Evolutionary conservation across 2,329 filamentous ascomycete species (phyloP).

Genomic region (Talaromyces verruculosus): DNA sequence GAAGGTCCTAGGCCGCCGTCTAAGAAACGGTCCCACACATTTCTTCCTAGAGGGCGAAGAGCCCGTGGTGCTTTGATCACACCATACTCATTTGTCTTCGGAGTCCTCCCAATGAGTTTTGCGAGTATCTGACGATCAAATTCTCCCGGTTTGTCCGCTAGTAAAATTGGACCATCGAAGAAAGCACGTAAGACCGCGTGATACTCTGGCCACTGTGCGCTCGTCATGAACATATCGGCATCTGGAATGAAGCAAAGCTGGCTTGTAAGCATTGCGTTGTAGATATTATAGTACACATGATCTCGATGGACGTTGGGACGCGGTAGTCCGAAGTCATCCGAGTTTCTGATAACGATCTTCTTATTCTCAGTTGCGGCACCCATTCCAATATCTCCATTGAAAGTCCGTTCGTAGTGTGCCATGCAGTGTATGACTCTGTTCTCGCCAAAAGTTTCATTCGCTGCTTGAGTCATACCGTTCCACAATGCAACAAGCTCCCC

Average conservation of each 20-base stretch:
- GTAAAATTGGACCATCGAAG: neutral
- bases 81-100: too few species aligned
- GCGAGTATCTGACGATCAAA: too few species aligned
- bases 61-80: too few species aligned
- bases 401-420: slow-evolving; percentile 10
- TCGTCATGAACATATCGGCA: slow-evolving; percentile 12
- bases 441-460: neutral
- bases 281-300: slow-evolving; percentile 4
- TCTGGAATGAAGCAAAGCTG: neutral
- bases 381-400: slow-evolving; percentile 11
- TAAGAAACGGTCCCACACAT: slow-evolving; percentile 1
- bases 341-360: neutral
- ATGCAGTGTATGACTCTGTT: slow-evolving; percentile 10
- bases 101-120: too few species aligned
- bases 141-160: slow-evolving; percentile 1
- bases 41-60: neutral
- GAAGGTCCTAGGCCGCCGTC: neutral
- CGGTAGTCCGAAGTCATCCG: slow-evolving; percentile 3
- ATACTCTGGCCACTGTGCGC: slow-evolving; percentile 5
- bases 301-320: neutral
- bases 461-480: neutral
- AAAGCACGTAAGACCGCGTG: slow-evolving; percentile 4
- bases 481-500: neutral
- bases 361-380: neutral
- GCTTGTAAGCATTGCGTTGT: slow-evolving; percentile 1